Conservation (phyloP, 768 basidiomycete species). For the Pisolithus sp. region DNA sequence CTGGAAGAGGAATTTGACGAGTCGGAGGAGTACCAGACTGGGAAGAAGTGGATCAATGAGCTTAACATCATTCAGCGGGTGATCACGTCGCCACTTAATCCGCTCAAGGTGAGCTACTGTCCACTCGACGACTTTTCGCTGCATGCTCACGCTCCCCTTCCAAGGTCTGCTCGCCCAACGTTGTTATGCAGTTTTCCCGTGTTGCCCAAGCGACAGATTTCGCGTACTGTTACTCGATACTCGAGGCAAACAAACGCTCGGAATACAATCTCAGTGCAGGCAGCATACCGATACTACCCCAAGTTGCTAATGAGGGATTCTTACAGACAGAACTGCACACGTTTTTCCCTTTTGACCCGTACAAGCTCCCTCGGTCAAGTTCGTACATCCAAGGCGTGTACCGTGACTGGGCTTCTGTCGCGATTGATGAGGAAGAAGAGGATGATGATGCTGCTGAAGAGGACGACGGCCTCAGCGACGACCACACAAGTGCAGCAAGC, state of each 20-base stretch:
- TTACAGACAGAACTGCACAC: conserved; percentile 71
- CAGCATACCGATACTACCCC: conserved; percentile 12
- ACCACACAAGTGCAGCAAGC: conserved; percentile 8
- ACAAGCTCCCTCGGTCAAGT: conserved; percentile 75
- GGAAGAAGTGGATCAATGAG: conserved; percentile 80
- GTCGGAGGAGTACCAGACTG: conserved; percentile 39
- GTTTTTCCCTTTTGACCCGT: conserved; percentile 99
- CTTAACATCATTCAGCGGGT: conserved; percentile 73
- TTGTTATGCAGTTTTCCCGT: conserved; percentile 90
- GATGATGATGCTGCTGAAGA: conserved; percentile 63
- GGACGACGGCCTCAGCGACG: conserved; percentile 34
- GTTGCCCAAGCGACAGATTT: conserved; percentile 88
- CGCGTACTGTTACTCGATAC: conserved; percentile 88
- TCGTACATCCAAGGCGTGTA: conserved; percentile 79
- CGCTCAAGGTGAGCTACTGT: conserved; percentile 58
- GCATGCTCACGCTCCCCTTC: background rate
- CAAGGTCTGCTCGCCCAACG: conserved; percentile 83
- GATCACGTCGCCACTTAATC: conserved; percentile 79
- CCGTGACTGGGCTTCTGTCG: conserved; percentile 83
- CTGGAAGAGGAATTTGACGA: conserved; percentile 59
- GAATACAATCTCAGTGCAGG: conserved; percentile 36
- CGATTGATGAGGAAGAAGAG: conserved; percentile 60
- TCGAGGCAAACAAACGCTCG: conserved; percentile 79
- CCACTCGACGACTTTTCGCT: background rate
- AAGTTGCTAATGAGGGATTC: conserved; percentile 28